These are phyloP conservation scores for Ephemerocybe angulata DNA, from an alignment of 768 basidiomycete species.

Conservation along the genomic window DNA sequence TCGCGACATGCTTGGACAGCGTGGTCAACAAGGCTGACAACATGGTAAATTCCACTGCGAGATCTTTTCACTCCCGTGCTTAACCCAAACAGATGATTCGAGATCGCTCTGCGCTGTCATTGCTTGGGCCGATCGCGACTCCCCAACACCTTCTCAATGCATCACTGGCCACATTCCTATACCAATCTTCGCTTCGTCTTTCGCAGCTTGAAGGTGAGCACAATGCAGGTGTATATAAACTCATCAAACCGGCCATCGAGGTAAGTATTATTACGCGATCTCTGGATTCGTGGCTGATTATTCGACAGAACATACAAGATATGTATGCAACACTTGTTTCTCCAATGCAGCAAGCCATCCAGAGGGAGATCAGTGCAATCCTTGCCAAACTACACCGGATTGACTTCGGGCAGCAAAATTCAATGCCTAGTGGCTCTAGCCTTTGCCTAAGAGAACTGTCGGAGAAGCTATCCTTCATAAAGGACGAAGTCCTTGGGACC, in stretches of 20 bases:
- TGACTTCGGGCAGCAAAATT: constrained; percentile 64
- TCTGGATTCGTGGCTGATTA: background rate
- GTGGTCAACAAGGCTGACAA: constrained; percentile 61
- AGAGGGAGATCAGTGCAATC: constrained; percentile 76
- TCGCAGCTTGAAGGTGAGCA: constrained; percentile 68
- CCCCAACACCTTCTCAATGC: constrained; percentile 77
- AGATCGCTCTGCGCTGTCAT: constrained; percentile 73
- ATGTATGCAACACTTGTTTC: constrained; percentile 57
- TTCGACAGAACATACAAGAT: constrained; percentile 47
- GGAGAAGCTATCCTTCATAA: constrained; percentile 83
- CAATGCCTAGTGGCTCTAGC: constrained; percentile 72
- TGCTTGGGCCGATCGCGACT: constrained; percentile 76
- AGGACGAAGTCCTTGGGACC: constrained; percentile 67
- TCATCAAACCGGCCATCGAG: constrained; percentile 54
- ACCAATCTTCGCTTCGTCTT: constrained; percentile 70
- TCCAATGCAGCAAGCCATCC: constrained; percentile 63
- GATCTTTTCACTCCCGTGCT: too few relatives aligned
- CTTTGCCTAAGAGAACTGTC: constrained; percentile 89
- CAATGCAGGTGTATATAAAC: constrained; percentile 49
- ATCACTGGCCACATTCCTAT: constrained; percentile 73
- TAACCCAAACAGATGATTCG: constrained; percentile 49
- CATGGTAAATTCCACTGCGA: constrained; percentile 64
- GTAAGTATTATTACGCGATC: constrained; percentile 32
- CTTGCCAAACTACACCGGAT: constrained; percentile 81
- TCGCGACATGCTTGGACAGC: constrained; percentile 63